Conservation (phyloP, 2,329 filamentous ascomycete species). For the Chalara sp. region DNA sequence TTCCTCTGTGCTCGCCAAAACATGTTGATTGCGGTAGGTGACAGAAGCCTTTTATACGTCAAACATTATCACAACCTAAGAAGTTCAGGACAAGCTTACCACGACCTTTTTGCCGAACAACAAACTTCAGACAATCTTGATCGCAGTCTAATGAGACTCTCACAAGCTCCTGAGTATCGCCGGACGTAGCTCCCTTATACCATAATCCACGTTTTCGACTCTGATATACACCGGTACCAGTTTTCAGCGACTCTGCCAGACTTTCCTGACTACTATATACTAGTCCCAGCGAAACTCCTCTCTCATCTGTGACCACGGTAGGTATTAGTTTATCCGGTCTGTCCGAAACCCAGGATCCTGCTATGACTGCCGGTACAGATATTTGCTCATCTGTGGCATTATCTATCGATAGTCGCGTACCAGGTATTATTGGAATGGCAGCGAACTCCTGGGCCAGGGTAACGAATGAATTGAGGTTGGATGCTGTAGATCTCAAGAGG, state of each 20-base stretch:
- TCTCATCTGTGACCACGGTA: slow-evolving; percentile 86
- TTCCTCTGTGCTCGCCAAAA: slow-evolving; percentile 77
- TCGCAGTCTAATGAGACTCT: slow-evolving; percentile 87
- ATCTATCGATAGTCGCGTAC: slow-evolving; percentile 61
- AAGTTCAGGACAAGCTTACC: slow-evolving; percentile 31
- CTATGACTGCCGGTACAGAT: slow-evolving; percentile 63
- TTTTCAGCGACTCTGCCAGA: slow-evolving; percentile 76
- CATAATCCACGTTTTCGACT: slow-evolving; percentile 92
- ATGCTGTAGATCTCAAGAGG: slow-evolving; percentile 17
- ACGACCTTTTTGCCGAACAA: slow-evolving; percentile 81
- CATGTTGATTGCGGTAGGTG: slow-evolving; percentile 89
- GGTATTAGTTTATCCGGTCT: slow-evolving; percentile 77
- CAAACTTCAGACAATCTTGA: slow-evolving; percentile 83
- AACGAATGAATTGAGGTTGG: slow-evolving; percentile 13
- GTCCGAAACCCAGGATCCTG: slow-evolving; percentile 73
- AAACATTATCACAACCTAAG: not conserved
- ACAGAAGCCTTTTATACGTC: slow-evolving; percentile 60
- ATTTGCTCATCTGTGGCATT: slow-evolving; percentile 51
- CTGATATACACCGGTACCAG: slow-evolving; percentile 79
- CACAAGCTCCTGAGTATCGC: slow-evolving; percentile 85
- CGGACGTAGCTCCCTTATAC: slow-evolving; percentile 94
- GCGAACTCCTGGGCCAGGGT: slow-evolving; percentile 17
- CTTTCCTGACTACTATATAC: slow-evolving; percentile 95
- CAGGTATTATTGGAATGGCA: slow-evolving; percentile 69
- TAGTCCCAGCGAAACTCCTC: slow-evolving; percentile 75